Conservation (phyloP, 2,329 filamentous ascomycete species). For the Trichoderma hamatum region DNA sequence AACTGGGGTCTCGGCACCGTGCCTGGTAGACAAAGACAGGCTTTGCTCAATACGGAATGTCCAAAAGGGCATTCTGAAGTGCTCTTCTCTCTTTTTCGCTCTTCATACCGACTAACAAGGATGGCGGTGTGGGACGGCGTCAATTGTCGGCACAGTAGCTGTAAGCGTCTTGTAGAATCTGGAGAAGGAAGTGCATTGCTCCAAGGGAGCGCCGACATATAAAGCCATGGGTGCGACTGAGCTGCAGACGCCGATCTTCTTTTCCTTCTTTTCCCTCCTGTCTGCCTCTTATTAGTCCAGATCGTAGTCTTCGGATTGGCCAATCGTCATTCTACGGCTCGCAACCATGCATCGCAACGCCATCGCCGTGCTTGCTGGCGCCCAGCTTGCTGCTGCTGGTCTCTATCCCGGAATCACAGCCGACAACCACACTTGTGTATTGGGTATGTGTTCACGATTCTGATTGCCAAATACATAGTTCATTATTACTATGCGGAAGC, state of each 20-base stretch:
- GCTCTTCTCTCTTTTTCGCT: neutral
- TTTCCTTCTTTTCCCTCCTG: neutral
- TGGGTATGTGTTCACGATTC: slow-evolving; percentile 41
- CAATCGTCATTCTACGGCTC: no score
- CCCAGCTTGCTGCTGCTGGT: slow-evolving; percentile 41
- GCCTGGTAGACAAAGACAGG: neutral
- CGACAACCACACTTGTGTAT: slow-evolving; percentile 59
- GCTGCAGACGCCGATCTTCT: slow-evolving; percentile 2
- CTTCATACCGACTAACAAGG: neutral
- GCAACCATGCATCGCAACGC: slow-evolving; percentile 35
- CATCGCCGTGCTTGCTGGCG: slow-evolving; percentile 34
- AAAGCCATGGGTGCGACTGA: neutral
- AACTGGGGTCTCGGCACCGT: neutral
- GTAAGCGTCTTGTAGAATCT: neutral
- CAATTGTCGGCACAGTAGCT: neutral
- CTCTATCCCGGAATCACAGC: slow-evolving; percentile 50
- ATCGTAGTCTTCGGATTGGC: neutral
- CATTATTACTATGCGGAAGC: neutral
- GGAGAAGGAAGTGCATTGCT: neutral
- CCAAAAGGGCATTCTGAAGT: neutral
- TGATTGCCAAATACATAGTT: neutral
- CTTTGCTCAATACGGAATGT: slow-evolving; percentile 20
- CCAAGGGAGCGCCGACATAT: neutral
- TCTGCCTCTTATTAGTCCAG: neutral
- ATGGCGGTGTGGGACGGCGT: neutral